A percentile compares a stretch with the other conserved stretches of the same genome.
Conservation (phyloP, 202 grass and related monocot genomes). For the Musa balbisiana region DNA sequence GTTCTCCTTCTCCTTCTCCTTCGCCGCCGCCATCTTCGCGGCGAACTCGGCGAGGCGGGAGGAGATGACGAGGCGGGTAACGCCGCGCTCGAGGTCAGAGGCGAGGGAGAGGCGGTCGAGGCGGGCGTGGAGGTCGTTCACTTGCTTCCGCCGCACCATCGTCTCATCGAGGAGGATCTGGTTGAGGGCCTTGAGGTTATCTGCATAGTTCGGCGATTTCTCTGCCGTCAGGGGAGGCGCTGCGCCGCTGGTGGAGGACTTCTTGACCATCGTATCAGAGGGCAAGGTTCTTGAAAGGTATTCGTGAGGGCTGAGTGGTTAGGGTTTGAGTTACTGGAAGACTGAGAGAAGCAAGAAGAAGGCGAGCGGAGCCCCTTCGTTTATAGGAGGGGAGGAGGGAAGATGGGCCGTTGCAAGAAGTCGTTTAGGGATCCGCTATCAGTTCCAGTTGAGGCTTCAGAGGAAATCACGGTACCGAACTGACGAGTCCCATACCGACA, state of each 20-base stretch:
- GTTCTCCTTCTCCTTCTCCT: background rate
- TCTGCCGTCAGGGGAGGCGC: too few relatives aligned
- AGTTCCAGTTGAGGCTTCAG: too few relatives aligned
- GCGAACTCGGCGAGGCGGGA: conserved; percentile 24
- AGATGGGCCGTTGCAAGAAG: too few relatives aligned
- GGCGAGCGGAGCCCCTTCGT: too few relatives aligned
- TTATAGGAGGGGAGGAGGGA: too few relatives aligned
- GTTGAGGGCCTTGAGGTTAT: conserved; percentile 76
- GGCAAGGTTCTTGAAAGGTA: background rate
- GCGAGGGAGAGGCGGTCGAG: conserved; percentile 44
- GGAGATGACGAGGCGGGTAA: conserved; percentile 37
- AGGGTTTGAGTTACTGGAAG: too few relatives aligned
- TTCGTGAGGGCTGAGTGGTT: too few relatives aligned
- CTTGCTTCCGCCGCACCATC: conserved; percentile 51
- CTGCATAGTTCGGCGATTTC: background rate
- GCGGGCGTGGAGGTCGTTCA: conserved; percentile 43
- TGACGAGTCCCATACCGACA: too few relatives aligned
- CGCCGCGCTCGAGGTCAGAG: conserved; percentile 31
- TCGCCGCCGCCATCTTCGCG: conserved; percentile 26
- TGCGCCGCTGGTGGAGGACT: background rate
- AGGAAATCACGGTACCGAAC: too few relatives aligned
- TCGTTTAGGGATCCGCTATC: too few relatives aligned
- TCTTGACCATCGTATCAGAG: background rate
- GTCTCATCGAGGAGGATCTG: conserved; percentile 61
- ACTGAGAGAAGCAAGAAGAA: too few relatives aligned